phyloP scores from a whole-genome alignment of 345 rosid genomes.

The Firmiana major region DNA sequence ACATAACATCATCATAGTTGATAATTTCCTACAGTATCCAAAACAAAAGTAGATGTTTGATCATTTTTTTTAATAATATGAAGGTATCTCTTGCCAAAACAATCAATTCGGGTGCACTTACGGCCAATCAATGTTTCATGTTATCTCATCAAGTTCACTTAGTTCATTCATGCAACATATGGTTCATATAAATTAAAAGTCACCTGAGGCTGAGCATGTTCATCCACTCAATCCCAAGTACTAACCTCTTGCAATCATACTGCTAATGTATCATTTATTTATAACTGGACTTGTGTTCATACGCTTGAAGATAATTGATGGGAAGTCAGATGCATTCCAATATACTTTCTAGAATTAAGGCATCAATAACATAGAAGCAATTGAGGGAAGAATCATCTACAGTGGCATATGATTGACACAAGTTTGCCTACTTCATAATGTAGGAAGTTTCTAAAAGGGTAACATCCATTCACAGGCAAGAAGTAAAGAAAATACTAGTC shows the following conservation, averaged over 20 bases:
- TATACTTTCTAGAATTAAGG: background rate
- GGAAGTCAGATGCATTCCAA: background rate
- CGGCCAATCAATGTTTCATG: too few relatives aligned
- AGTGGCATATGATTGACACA: background rate
- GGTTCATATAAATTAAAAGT: background rate
- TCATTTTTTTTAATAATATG: too few relatives aligned
- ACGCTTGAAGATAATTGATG: background rate
- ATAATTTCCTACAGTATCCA: background rate
- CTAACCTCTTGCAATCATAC: conserved; percentile 1
- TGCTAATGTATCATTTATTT: background rate
- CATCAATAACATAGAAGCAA: background rate
- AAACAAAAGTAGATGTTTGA: background rate
- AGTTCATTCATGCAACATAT: background rate
- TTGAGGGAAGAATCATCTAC: background rate
- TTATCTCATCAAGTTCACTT: too few relatives aligned
- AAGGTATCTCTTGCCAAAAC: too few relatives aligned
- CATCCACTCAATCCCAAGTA: conserved; percentile 12
- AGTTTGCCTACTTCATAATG: too few relatives aligned
- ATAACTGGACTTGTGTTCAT: background rate
- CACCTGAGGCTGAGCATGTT: background rate
- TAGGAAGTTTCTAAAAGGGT: too few relatives aligned
- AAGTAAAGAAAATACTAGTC: too few relatives aligned
- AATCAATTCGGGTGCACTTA: too few relatives aligned
- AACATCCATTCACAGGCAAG: too few relatives aligned
- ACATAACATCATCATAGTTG: background rate